Percentiles rank a stretch among this genome's conserved stretches.
These are phyloP conservation scores for Ustilago crameri DNA, from an alignment of 1,284 basidiomycete genomes.

Conservation along the genomic window DNA sequence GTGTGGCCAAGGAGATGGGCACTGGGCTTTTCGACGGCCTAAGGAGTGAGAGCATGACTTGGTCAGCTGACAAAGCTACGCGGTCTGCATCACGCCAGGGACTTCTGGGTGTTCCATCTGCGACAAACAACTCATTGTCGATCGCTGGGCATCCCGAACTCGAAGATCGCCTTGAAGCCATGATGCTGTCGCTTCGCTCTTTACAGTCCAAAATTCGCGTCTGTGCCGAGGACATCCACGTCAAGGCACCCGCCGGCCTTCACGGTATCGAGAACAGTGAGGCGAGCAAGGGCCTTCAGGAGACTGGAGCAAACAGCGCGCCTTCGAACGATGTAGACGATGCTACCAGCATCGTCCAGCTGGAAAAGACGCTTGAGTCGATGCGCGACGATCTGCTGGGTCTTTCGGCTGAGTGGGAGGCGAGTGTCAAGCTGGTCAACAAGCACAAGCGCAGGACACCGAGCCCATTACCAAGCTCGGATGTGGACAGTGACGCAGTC, in stretches of 20 bases:
- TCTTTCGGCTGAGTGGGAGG: conserved; percentile 64
- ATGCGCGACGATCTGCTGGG: conserved; percentile 61
- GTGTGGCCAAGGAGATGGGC: conserved; percentile 31
- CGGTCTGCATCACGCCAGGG: conserved; percentile 13
- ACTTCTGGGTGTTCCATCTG: conserved; percentile 12
- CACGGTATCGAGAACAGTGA: conserved; percentile 45
- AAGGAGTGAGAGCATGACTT: neutral
- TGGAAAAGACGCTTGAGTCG: conserved; percentile 52
- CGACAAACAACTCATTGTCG: neutral
- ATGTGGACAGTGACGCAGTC: conserved; percentile 18
- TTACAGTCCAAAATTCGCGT: conserved; percentile 65
- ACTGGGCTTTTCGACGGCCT: conserved; percentile 3
- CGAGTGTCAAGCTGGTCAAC: conserved; percentile 49
- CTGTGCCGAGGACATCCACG: conserved; percentile 57
- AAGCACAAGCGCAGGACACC: conserved; percentile 41
- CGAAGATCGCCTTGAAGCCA: conserved; percentile 56
- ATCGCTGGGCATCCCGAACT: conserved; percentile 45
- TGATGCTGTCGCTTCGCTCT: conserved; percentile 62
- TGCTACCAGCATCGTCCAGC: conserved; percentile 14
- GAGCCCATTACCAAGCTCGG: conserved; percentile 23
- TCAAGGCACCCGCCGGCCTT: conserved; percentile 42
- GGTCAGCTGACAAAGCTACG: neutral
- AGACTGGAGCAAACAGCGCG: neutral
- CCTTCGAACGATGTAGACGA: conserved; percentile 2
- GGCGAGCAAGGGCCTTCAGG: neutral